Evolutionary conservation across 2,329 filamentous ascomycete genomes (phyloP).

Genomic region (Nigrograna mackinnonii): DNA sequence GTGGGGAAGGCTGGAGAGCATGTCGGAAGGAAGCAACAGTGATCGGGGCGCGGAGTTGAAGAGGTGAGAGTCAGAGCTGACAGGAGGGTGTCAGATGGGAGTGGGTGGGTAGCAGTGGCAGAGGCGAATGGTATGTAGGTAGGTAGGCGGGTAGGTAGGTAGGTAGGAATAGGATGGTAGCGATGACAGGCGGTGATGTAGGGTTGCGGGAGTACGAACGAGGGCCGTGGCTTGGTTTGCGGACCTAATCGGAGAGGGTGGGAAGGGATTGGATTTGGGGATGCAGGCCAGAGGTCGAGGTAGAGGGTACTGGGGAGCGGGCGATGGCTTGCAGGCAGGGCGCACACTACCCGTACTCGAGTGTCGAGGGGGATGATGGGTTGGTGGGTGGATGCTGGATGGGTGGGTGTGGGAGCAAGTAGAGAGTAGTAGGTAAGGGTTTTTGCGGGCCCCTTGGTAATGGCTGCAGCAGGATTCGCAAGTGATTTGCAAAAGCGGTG

Average conservation of each 20-base stretch:
- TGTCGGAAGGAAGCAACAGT: conserved; percentile 2
- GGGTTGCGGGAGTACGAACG: too few relatives aligned
- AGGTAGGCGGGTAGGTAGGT: too few relatives aligned
- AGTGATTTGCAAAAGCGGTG: too few relatives aligned
- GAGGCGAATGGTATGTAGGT: not conserved
- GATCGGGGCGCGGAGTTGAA: not conserved
- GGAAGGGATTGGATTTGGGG: too few relatives aligned
- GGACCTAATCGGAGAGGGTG: too few relatives aligned
- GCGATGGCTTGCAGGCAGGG: too few relatives aligned
- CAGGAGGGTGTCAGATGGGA: conserved; percentile 3
- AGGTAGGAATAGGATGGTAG: too few relatives aligned
- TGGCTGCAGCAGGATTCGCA: conserved; percentile 24
- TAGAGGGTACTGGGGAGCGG: too few relatives aligned
- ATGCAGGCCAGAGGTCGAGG: too few relatives aligned
- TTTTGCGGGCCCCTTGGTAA: conserved; percentile 14
- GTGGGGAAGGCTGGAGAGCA: too few relatives aligned
- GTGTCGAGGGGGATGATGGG: not conserved
- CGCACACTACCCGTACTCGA: not conserved
- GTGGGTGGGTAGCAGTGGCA: conserved; percentile 7
- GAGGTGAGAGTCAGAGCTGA: not conserved
- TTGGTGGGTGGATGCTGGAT: not conserved
- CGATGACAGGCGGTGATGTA: conserved; percentile 20
- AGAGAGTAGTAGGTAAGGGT: not conserved
- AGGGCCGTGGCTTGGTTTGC: too few relatives aligned
- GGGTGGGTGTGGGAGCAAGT: not conserved